Percentiles rank a stretch among this genome's conserved stretches.
These are phyloP conservation scores for Penicillium roqueforti DNA, from an alignment of 495 filamentous ascomycete species.

Conservation along the genomic window DNA sequence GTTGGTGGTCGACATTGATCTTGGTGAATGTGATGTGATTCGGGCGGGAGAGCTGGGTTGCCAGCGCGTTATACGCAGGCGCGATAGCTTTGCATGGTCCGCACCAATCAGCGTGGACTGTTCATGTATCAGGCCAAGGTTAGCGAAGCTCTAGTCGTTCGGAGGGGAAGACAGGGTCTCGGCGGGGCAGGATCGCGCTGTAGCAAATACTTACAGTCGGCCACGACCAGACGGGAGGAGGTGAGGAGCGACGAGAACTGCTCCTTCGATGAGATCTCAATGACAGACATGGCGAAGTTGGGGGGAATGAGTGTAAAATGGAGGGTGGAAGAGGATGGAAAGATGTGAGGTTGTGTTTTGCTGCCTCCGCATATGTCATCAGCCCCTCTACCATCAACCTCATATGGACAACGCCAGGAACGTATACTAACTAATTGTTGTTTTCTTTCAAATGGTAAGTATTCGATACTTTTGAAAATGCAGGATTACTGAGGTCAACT, in stretches of 20 bases:
- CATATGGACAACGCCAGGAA: no score
- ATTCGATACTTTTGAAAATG: background rate
- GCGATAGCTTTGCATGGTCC: conserved; percentile 79
- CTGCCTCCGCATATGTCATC: conserved; percentile 36
- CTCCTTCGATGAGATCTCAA: conserved; percentile 64
- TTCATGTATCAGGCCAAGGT: background rate
- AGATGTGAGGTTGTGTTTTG: conserved; percentile 17
- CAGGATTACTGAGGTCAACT: background rate
- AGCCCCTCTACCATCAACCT: conserved; percentile 15
- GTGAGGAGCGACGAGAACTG: conserved; percentile 68
- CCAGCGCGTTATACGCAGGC: conserved; percentile 78
- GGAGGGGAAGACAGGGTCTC: background rate
- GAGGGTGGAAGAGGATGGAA: background rate
- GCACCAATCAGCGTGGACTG: conserved; percentile 88
- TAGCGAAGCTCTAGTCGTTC: conserved; percentile 7
- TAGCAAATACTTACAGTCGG: conserved; percentile 66
- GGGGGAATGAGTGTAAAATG: conserved; percentile 13
- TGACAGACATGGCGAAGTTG: conserved; percentile 42
- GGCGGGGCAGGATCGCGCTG: conserved; percentile 8
- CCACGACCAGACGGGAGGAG: conserved; percentile 68
- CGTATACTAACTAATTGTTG: background rate
- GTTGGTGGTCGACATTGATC: conserved; percentile 74
- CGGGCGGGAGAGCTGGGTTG: conserved; percentile 64
- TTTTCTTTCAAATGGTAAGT: background rate
- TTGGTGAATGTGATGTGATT: conserved; percentile 79